Conservation (phyloP, 2,329 filamentous ascomycete genomes). For the Ustulina deusta region DNA sequence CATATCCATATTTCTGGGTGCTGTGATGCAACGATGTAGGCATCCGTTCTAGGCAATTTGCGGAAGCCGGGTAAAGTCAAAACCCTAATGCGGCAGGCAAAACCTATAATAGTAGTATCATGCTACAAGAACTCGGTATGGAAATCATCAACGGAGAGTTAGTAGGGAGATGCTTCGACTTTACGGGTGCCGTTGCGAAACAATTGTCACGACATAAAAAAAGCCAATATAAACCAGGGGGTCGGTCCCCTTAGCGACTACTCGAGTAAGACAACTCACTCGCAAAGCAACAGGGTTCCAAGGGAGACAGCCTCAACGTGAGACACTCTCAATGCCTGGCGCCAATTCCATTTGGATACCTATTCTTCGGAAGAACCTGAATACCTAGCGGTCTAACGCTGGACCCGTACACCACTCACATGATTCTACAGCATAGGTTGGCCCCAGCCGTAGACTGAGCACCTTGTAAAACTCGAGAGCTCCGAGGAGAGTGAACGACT, state of each 20-base stretch:
- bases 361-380: neutral
- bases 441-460: neutral
- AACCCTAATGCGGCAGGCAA: constrained; percentile 30
- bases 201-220: neutral
- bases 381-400: too few species aligned
- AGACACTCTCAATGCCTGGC: neutral
- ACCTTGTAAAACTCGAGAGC: neutral
- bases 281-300: neutral
- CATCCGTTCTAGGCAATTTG: constrained; percentile 36
- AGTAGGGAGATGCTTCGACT: neutral
- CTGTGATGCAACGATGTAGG: neutral
- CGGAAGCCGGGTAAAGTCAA: constrained; percentile 43
- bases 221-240: neutral
- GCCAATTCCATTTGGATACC: neutral
- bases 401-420: too few species aligned
- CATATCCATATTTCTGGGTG: neutral
- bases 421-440: neutral
- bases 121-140: neutral
- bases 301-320: neutral
- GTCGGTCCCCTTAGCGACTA: too few species aligned
- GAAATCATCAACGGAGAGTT: neutral
- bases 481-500: neutral
- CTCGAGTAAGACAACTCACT: neutral
- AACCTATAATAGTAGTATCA: neutral
- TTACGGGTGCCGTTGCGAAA: neutral